Percentiles rank a stretch among this genome's conserved stretches.
phyloP scores from a whole-genome alignment of 2,329 filamentous ascomycete genomes.

The Trichophyton mentagrophytes region DNA sequence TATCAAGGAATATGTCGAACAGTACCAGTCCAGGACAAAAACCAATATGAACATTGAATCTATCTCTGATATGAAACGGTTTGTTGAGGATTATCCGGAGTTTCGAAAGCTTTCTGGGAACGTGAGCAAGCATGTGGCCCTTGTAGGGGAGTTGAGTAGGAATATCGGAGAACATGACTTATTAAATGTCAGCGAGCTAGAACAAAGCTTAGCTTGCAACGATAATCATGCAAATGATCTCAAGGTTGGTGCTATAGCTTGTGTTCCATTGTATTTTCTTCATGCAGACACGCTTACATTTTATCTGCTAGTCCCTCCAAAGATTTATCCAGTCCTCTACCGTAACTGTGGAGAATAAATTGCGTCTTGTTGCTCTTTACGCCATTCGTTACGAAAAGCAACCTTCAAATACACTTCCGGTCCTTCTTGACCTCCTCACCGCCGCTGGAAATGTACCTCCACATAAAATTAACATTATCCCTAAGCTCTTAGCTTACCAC shows the following conservation, averaged over 20 bases:
- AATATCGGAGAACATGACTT: conserved; percentile 74
- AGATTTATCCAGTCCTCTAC: conserved; percentile 66
- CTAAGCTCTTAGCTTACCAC: conserved; percentile 73
- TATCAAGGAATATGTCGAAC: conserved; percentile 97
- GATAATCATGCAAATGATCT: conserved; percentile 86
- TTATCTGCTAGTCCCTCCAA: conserved; percentile 55
- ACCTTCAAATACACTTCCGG: conserved; percentile 66
- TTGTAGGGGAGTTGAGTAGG: conserved; percentile 85
- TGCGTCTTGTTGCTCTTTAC: conserved; percentile 86
- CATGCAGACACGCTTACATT: neutral
- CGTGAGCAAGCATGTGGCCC: conserved; percentile 93
- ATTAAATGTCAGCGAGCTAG: conserved; percentile 91
- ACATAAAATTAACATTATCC: conserved; percentile 63
- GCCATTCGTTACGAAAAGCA: conserved; percentile 83
- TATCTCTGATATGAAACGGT: conserved; percentile 96
- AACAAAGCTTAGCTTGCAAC: conserved; percentile 92
- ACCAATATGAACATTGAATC: conserved; percentile 93
- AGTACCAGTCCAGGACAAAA: conserved; percentile 96
- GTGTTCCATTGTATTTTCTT: neutral
- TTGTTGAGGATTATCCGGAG: conserved; percentile 97
- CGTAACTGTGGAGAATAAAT: conserved; percentile 69
- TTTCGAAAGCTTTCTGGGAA: conserved; percentile 95
- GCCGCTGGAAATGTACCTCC: conserved; percentile 71
- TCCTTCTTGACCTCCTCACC: conserved; percentile 73
- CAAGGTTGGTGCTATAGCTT: conserved; percentile 47